Conservation (phyloP, 805 yeast genomes). For the Zygotorulaspora florentina region DNA sequence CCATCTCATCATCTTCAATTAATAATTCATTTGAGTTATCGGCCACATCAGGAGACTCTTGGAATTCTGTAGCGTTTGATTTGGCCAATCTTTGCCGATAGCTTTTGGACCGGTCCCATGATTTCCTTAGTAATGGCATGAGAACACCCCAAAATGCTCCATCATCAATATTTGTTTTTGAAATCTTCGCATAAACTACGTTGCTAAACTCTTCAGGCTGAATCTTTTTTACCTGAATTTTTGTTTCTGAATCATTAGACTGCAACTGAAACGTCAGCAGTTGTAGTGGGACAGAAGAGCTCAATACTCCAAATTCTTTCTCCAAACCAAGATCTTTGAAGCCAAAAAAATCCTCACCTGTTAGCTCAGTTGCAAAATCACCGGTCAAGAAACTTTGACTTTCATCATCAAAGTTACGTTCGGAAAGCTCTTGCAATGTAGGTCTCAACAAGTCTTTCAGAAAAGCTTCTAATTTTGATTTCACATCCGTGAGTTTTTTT, state of each 20-base stretch:
- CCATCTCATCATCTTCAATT: slow-evolving; percentile 80
- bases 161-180: slow-evolving; percentile 45
- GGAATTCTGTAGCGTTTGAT: slow-evolving; percentile 32
- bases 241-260: slow-evolving; percentile 62
- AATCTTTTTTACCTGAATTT: slow-evolving; percentile 45
- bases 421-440: slow-evolving; percentile 63
- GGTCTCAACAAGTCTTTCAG: slow-evolving; percentile 83
- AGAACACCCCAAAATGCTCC: slow-evolving; percentile 51
- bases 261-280: slow-evolving; percentile 55
- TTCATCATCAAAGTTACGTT: slow-evolving; percentile 77
- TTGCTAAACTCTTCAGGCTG: slow-evolving; percentile 65
- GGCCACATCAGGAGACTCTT: slow-evolving; percentile 27
- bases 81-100: slow-evolving; percentile 43
- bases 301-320: slow-evolving; percentile 80
- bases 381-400: slow-evolving; percentile 94
- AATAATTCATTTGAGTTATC: slow-evolving; percentile 41
- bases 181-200: slow-evolving; percentile 49
- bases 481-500: slow-evolving; percentile 63
- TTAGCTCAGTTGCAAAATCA: slow-evolving; percentile 81
- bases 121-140: slow-evolving; percentile 48
- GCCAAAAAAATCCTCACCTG: slow-evolving; percentile 97
- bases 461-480: slow-evolving; percentile 60
- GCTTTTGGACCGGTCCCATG: slow-evolving; percentile 41
- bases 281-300: slow-evolving; percentile 85
- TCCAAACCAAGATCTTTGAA: slow-evolving; percentile 91